Evolutionary conservation across 2,329 filamentous ascomycete genomes (phyloP).

Genomic region (Ceratocystis ficicola): DNA sequence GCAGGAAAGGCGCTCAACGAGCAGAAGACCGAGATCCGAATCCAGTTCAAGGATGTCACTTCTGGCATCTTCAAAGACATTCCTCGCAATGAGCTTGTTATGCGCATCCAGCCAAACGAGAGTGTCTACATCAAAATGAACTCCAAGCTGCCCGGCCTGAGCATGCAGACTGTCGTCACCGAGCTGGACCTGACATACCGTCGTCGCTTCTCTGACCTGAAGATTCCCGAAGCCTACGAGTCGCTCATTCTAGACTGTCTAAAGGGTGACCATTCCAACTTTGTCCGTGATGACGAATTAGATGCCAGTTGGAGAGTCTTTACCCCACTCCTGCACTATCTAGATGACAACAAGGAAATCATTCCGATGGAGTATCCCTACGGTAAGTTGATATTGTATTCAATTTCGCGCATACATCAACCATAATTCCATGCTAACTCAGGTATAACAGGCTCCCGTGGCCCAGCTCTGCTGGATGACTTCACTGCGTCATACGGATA

Average conservation of each 20-base stretch:
- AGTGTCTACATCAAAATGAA: constrained; percentile 99
- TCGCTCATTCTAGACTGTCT: constrained; percentile 92
- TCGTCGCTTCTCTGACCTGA: constrained; percentile 94
- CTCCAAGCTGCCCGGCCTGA: constrained; percentile 94
- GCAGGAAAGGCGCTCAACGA: constrained; percentile 97
- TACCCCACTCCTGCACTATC: constrained; percentile 90
- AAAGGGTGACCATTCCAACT: constrained; percentile 99
- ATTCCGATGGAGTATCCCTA: constrained; percentile 99
- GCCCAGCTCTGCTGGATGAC: constrained; percentile 90
- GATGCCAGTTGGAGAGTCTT: constrained; percentile 99
- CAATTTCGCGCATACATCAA: constrained; percentile 23
- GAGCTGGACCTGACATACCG: constrained; percentile 97
- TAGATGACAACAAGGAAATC: constrained; percentile 98
- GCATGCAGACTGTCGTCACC: constrained; percentile 98
- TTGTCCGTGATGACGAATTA: constrained; percentile 90
- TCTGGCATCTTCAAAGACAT: constrained; percentile 99
- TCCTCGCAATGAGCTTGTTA: constrained; percentile 95
- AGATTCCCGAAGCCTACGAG: constrained; percentile 98
- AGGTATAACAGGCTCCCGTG: constrained; percentile 65
- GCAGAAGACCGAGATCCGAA: constrained; percentile 98
- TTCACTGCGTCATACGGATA: constrained; percentile 97
- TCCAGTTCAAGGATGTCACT: constrained; percentile 99
- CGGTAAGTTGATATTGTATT: constrained; percentile 47
- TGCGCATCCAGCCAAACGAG: constrained; percentile 98
- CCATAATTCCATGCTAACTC: not conserved